Evolutionary conservation across 495 filamentous ascomycete species (phyloP), one percentile per base, ranked within the genome.

Genomic region (Tuber borchii): DNA sequence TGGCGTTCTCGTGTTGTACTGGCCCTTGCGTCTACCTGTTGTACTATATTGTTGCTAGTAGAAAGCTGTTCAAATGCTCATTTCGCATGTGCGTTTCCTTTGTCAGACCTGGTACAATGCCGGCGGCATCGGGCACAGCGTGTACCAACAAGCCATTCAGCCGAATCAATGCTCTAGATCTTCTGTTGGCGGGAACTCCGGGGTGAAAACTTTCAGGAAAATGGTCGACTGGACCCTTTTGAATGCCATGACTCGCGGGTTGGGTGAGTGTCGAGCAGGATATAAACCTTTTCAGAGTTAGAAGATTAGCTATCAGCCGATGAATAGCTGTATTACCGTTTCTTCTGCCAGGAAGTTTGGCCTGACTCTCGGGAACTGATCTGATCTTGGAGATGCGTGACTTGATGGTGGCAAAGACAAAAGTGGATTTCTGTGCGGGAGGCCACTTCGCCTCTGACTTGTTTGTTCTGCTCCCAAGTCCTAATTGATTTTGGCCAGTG

Each of bases 1-100:
- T 65, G 56, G 56, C 56, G 14, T 65, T 65, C 31, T 65, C 56
- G 14, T n/a, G 56, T 65, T 34, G 56, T 65, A 65, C 56, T n/a
- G 56, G 56, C 26, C 26, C 56, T 65, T 65, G 56, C 56, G 34
- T 31, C 14, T 65, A 17, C 56, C 34, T 65, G 56, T 26, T 17
- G 56, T 65, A 5, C 56, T 19, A 17, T 17, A 0, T 65, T 34
- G 26, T 14, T 65, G 14, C 26, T 65, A n/a, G 31, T 65, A 31
- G 45, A 31, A 31, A 65, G 56, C 6, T 34, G 56, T 7, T n/a
- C 51, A 26, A 26, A 61, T 12, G 9, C 22, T 61, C n/a, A 31
- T 61, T 61, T 31, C n/a, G 12, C 51, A 14, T 22, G 10, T 14
- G n/a, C 12, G 46, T 20, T 61, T 65, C 56, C 56, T 34, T 34